Percentiles rank a stretch among this genome's conserved stretches.
phyloP scores from a whole-genome alignment of 2,329 filamentous ascomycete species.

The Penicillium frequentans region DNA sequence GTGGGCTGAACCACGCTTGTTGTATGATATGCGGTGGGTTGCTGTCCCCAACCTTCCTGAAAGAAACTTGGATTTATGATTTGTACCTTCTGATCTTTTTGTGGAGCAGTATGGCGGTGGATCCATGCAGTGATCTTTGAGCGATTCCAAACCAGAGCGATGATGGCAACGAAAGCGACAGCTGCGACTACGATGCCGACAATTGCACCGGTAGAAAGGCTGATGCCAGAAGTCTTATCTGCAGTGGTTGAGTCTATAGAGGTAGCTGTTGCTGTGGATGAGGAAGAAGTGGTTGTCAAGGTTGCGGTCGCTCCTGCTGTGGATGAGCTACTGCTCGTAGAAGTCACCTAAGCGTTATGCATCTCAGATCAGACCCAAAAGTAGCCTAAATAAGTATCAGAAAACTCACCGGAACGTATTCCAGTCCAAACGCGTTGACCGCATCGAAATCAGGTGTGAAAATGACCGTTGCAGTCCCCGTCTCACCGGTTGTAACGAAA shows the following conservation, averaged over 20 bases:
- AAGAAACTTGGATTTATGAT: background rate
- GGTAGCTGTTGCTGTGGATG: background rate
- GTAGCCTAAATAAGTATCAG: background rate
- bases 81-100: background rate
- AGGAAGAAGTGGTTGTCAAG: background rate
- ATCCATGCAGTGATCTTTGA: background rate
- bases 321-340: background rate
- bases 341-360: background rate
- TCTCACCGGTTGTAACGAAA: background rate
- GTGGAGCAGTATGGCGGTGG: background rate
- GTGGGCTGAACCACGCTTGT: background rate
- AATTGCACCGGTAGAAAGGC: background rate
- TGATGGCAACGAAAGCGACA: background rate
- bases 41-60: background rate
- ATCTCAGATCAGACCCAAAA: background rate
- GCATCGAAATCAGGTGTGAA: conserved; percentile 4
- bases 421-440: conserved; percentile 1
- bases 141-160: background rate
- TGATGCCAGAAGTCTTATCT: background rate
- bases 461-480: background rate
- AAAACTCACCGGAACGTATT: conserved; percentile 1
- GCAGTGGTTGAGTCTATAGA: background rate
- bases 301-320: background rate
- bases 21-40: background rate
- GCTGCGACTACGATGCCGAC: background rate